Evolutionary conservation across 2,329 filamentous ascomycete genomes (phyloP), one percentile per base, ranked within the genome.

Genomic region (Neurospora sp.): DNA sequence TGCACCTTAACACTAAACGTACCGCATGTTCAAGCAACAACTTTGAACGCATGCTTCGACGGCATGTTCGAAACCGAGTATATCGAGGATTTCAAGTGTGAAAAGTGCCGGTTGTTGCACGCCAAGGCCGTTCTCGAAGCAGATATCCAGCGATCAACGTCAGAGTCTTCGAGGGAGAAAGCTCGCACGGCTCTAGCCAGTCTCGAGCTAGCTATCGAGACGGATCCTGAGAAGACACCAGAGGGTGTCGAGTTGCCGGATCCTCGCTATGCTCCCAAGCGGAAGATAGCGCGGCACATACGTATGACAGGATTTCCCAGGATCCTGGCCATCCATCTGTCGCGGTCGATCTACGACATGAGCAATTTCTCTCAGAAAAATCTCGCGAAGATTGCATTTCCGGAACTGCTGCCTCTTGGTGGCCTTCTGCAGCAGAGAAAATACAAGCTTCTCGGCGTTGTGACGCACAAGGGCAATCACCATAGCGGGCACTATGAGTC

Each of bases 401-500:
- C 94, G 0, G 95, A 98, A 79, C 86, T 86, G n/a, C 81, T 99
- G 2, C 88, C 92, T 0, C 83, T 99, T 3, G 96, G 96, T 1
- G 89, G 93, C 0, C 82, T 98, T 33, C 81, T 96, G 62, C 87
- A 91, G 70, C 89, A 91, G 76, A 91, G 89, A 73, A 91, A 87
- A 77, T 99, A 97, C 80, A 92, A 90, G 75, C 84, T 99, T 5
- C 86, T 97, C 0, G 93, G 91, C 12, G 88, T 97, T 41, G 93
- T 99, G 41, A 97, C 92, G 28, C 96, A 99, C 78, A 97, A 97
- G 77, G 96, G 96, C 43, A 96, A 92, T 72, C 96, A 99, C 78
- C 91, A 97, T 77, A 97, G 93, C 76, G 96, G 96, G 0, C 96
- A 99, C 78, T 99, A 99, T 81, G 96, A 99, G 79, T 95, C 93